Percentiles rank a stretch among this genome's conserved stretches.
Evolutionary conservation across 2,329 filamentous ascomycete species (phyloP).

Genomic region (Neoarthrinium moseri): DNA sequence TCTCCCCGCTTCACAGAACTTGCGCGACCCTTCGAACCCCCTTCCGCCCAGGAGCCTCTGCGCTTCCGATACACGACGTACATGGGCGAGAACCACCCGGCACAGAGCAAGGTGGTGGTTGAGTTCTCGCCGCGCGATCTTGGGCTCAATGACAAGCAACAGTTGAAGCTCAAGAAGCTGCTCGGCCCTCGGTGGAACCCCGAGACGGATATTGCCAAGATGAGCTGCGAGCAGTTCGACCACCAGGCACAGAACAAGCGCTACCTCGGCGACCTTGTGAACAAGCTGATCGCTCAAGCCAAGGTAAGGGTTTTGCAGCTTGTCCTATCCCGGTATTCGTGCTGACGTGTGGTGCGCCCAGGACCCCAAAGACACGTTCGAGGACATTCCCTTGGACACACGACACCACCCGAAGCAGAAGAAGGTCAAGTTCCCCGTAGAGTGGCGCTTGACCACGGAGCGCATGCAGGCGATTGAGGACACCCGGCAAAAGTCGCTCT

Average conservation of each 20-base stretch:
- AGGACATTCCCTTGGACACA: slow-evolving; percentile 85
- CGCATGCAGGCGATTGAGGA: slow-evolving; percentile 65
- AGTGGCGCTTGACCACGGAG: slow-evolving; percentile 77
- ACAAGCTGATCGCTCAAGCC: slow-evolving; percentile 71
- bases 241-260: slow-evolving; percentile 95
- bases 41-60: slow-evolving; percentile 66
- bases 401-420: slow-evolving; percentile 74
- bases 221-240: slow-evolving; percentile 86
- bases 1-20: slow-evolving; percentile 57
- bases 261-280: slow-evolving; percentile 79
- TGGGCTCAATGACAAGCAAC: slow-evolving; percentile 64
- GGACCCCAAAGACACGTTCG: slow-evolving; percentile 77
- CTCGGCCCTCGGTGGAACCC: slow-evolving; percentile 86
- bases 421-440: slow-evolving; percentile 71
- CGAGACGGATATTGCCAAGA: slow-evolving; percentile 75
- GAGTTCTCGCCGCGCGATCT: slow-evolving; percentile 80
- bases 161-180: slow-evolving; percentile 82
- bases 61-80: slow-evolving; percentile 97
- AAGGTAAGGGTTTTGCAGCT: slow-evolving; percentile 44
- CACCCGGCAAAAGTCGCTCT: slow-evolving; percentile 49
- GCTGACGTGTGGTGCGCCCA: slow-evolving; percentile 24
- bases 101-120: slow-evolving; percentile 89
- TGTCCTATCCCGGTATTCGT: neutral
- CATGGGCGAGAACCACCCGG: slow-evolving; percentile 90
- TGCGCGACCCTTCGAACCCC: slow-evolving; percentile 76